Evolutionary conservation across 2,329 filamentous ascomycete species (phyloP), one percentile per base, ranked within the genome.

Genomic region (Aspergillus alliaceus): DNA sequence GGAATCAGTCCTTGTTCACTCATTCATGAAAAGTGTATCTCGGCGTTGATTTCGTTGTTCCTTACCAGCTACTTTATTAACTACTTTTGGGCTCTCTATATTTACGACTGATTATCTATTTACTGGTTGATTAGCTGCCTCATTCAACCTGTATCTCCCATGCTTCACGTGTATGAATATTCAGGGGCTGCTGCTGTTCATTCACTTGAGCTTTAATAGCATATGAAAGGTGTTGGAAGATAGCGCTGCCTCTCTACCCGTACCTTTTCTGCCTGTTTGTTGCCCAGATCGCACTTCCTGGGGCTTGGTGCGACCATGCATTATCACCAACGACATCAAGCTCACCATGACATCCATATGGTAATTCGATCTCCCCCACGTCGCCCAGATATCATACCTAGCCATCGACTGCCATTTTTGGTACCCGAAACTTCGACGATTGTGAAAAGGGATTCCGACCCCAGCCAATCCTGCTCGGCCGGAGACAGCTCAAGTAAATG

Each of bases 401-500:
- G 54, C 31, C 53, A 70, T 47, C 63, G 60, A 56, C 50, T 68
- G 14, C 67, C 68, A 35, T 56, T 65, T 35, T 58, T 67, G 9
- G 46, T 56, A 15, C 32, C 64, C 12, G 56, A 59, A 20, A 51
- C 59, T 22, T 66, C 72, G 6, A 63, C 69, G 2, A 55, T 75
- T n/a, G 61, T 72, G 31, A 68, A 59, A 56, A 65, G 67, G 68
- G 63, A 59, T 25, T 61, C 69, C 22, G 50, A 60, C 25, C 58
- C 65, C 20, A 60, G 52, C 14, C 57, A 59, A 32, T 57, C 66
- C 6, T 67, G 67, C 54, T 57, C 56, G 6, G 54, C 66, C 24
- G 61, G 66, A 40, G 68, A 70, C 37, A 66, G 57, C n/a, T 66
- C 64, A 14, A 58, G 59, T 22, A 51, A 52, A 31, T 89, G 86